A percentile compares a stretch with the other conserved stretches of the same genome.
phyloP scores from a whole-genome alignment of 2,329 filamentous ascomycete species.

The Curvularia sp. region DNA sequence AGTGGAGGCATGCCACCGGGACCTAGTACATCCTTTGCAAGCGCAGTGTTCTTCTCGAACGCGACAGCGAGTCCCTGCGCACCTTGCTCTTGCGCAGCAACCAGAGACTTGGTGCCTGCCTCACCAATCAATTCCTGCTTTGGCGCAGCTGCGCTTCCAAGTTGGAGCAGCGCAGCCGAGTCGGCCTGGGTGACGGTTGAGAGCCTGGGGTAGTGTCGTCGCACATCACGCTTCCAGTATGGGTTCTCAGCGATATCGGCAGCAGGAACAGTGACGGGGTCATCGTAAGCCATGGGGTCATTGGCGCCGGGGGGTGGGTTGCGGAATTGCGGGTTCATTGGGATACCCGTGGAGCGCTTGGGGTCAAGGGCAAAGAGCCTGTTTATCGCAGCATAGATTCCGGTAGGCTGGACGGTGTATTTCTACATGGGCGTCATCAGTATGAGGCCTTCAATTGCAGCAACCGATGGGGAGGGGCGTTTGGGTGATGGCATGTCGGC shows the following conservation, averaged over 20 bases:
- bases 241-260: constrained; percentile 89
- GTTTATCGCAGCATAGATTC: constrained; percentile 86
- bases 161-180: constrained; percentile 80
- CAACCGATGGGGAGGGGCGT: constrained; percentile 17
- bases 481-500: constrained; percentile 4
- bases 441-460: neutral
- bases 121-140: constrained; percentile 82
- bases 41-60: constrained; percentile 69
- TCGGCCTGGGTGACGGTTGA: constrained; percentile 84
- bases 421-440: constrained; percentile 66
- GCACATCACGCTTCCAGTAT: constrained; percentile 93
- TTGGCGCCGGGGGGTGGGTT: constrained; percentile 79
- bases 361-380: constrained; percentile 80
- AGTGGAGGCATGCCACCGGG: constrained; percentile 84
- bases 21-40: constrained; percentile 68
- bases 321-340: constrained; percentile 91
- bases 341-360: constrained; percentile 87
- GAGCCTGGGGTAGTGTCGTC: constrained; percentile 80
- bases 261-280: constrained; percentile 83
- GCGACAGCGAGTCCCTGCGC: constrained; percentile 73
- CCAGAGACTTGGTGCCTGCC: constrained; percentile 74
- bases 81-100: constrained; percentile 77
- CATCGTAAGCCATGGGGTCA: constrained; percentile 75
- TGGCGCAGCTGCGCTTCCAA: constrained; percentile 81
- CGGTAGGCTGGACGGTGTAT: constrained; percentile 90